Conservation (phyloP, 2,329 filamentous ascomycete genomes). For the Phialocephala sp. region DNA sequence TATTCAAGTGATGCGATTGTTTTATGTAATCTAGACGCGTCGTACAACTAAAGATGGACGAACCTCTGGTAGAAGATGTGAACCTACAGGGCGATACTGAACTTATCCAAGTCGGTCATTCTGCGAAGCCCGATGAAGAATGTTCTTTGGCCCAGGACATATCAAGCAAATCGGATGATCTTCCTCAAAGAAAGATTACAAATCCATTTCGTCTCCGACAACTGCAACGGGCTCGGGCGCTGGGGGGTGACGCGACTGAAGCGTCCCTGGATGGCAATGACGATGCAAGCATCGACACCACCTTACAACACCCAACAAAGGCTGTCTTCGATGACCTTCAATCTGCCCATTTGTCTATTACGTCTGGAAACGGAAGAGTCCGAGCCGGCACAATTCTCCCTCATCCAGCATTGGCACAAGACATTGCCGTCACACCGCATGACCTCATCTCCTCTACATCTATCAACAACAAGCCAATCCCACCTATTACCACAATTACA, state of each 20-base stretch:
- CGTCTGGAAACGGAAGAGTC: constrained; percentile 35
- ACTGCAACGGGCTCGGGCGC: not conserved
- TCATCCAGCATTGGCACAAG: constrained; percentile 18
- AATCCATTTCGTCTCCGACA: not conserved
- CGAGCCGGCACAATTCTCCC: constrained; percentile 9
- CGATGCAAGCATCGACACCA: constrained; percentile 28
- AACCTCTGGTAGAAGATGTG: not conserved
- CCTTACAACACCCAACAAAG: constrained; percentile 10
- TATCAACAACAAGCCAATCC: not conserved
- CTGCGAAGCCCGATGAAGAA: not conserved
- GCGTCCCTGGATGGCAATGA: not conserved
- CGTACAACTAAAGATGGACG: not conserved
- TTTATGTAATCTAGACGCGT: not conserved
- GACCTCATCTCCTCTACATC: constrained; percentile 9
- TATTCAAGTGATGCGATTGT: not conserved
- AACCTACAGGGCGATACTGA: not conserved
- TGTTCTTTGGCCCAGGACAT: not conserved
- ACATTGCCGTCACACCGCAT: not conserved
- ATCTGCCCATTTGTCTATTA: constrained; percentile 40
- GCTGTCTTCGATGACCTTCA: constrained; percentile 39
- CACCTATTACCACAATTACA: not conserved
- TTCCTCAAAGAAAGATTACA: not conserved
- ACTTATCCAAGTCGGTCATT: not conserved
- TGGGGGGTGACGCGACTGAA: not conserved
- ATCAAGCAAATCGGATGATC: not conserved